Evolutionary conservation across 2,329 filamentous ascomycete genomes (phyloP).

Genomic region (Claviceps arundinis): DNA sequence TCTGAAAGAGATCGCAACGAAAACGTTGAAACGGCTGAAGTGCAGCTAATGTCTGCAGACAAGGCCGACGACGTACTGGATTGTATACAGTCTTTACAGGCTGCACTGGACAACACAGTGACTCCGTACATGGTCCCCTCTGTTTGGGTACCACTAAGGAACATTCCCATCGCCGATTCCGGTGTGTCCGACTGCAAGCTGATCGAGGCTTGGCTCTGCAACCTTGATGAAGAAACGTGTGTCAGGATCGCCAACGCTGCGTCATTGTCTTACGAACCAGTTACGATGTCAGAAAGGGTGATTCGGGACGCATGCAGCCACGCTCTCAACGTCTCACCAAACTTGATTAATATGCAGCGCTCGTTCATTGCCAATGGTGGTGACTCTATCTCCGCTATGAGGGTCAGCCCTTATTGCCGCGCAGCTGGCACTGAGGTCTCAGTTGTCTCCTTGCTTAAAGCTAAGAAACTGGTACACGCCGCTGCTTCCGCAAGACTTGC

Average conservation of each 20-base stretch:
- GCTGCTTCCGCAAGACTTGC: neutral
- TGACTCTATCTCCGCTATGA: constrained; percentile 8
- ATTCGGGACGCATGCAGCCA: constrained; percentile 4
- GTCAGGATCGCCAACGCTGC: neutral
- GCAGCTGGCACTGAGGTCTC: neutral
- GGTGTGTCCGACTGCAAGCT: neutral
- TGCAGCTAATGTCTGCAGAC: neutral
- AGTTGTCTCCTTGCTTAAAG: constrained; percentile 1
- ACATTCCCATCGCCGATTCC: neutral
- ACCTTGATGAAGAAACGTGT: neutral
- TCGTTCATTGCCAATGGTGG: constrained; percentile 7
- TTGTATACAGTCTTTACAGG: neutral
- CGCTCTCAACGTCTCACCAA: constrained; percentile 2
- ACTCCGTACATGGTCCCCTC: neutral
- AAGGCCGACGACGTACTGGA: neutral
- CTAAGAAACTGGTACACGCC: neutral
- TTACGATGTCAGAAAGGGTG: constrained; percentile 1
- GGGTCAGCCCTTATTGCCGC: constrained; percentile 1
- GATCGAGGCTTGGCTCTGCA: neutral
- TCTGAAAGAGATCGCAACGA: neutral
- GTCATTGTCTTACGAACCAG: neutral
- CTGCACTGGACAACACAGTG: neutral
- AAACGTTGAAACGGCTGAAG: neutral
- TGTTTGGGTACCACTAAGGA: neutral
- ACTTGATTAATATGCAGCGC: constrained; percentile 3